phyloP scores from a whole-genome alignment of 2,329 filamentous ascomycete genomes.

The Talaromyces islandicus region DNA sequence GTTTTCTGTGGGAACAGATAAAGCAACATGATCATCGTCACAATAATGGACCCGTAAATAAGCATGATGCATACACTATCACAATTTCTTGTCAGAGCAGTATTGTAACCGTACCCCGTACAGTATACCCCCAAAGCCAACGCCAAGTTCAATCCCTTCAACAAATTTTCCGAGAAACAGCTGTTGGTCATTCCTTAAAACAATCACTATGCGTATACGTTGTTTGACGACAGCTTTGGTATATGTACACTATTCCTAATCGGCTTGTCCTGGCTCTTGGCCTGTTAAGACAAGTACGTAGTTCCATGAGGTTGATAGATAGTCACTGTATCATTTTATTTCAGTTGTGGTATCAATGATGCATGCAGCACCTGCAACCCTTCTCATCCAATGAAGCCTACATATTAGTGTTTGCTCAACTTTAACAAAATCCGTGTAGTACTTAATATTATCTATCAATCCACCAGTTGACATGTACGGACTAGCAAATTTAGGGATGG shows the following conservation, averaged over 20 bases:
- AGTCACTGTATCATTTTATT: background rate
- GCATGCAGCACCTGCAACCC: background rate
- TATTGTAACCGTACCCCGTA: background rate
- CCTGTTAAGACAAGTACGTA: background rate
- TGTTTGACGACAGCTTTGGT: background rate
- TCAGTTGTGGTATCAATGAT: background rate
- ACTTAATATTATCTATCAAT: background rate
- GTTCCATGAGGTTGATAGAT: background rate
- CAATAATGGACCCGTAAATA: background rate
- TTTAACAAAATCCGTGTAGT: background rate
- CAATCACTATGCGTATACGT: too few species aligned
- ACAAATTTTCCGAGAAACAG: background rate
- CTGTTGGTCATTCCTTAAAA: too few species aligned
- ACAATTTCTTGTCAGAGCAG: background rate
- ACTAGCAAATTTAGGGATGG: background rate
- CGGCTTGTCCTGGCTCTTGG: background rate
- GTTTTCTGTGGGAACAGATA: background rate
- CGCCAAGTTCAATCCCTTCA: background rate
- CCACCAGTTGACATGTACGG: background rate
- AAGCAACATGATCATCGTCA: background rate
- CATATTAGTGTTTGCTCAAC: background rate
- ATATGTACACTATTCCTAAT: background rate
- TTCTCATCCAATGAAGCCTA: background rate
- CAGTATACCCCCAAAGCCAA: background rate
- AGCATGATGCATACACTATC: background rate